Conservation (phyloP, 805 yeast species). For the Candida takata region DNA sequence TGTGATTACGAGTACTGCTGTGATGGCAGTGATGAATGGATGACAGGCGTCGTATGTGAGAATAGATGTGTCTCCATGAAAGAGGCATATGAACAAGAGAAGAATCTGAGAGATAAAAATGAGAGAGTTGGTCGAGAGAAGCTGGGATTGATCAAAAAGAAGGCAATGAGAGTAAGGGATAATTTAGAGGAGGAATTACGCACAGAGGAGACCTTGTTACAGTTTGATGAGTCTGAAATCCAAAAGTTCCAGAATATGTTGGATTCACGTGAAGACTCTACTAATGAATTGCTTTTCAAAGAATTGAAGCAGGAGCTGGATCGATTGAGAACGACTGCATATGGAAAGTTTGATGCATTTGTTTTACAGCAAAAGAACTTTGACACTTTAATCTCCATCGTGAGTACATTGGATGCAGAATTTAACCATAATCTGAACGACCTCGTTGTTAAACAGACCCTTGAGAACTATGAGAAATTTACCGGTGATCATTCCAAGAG, state of each 20-base stretch:
- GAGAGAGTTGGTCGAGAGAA: slow-evolving; percentile 16
- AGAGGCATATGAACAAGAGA: slow-evolving; percentile 11
- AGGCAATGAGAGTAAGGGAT: slow-evolving; percentile 19
- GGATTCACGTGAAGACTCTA: slow-evolving; percentile 5
- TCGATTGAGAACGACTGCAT: slow-evolving; percentile 9
- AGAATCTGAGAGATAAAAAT: slow-evolving; percentile 5
- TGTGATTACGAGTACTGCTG: slow-evolving; percentile 90
- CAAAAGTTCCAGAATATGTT: slow-evolving; percentile 3
- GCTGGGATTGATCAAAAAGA: slow-evolving; percentile 13
- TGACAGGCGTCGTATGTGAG: slow-evolving; percentile 20
- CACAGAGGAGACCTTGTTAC: slow-evolving; percentile 4
- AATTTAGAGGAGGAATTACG: slow-evolving; percentile 12
- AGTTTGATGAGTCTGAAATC: slow-evolving; percentile 8
- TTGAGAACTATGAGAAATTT: slow-evolving; percentile 33
- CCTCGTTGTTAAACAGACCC: slow-evolving; percentile 72
- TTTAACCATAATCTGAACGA: slow-evolving; percentile 85
- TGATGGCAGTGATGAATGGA: slow-evolving; percentile 85
- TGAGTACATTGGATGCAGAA: slow-evolving; percentile 42
- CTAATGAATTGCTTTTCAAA: slow-evolving; percentile 11
- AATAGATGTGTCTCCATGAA: slow-evolving; percentile 25
- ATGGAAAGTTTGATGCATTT: slow-evolving; percentile 16
- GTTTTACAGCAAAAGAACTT: slow-evolving; percentile 21
- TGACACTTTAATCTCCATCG: slow-evolving; percentile 26
- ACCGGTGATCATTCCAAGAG: slow-evolving; percentile 2
- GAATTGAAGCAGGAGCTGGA: slow-evolving; percentile 3